Conservation (phyloP, 202 grass and related monocot species). For the Saccharum hybrid region DNA sequence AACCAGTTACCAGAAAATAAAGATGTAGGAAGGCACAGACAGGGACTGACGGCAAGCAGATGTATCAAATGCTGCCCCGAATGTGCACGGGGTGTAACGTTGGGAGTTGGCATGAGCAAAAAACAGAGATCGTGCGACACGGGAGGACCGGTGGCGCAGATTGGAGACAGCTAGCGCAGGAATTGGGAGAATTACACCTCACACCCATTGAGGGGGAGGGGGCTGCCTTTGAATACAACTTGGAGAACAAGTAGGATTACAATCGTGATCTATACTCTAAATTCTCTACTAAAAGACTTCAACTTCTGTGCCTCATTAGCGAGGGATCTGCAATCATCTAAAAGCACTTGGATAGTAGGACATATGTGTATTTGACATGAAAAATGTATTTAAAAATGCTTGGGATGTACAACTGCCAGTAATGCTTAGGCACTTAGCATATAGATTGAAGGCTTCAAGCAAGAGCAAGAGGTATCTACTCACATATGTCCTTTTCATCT, state of each 20-base stretch:
- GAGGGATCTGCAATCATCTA: neutral
- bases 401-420: neutral
- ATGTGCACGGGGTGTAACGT: too few species aligned
- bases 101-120: too few species aligned
- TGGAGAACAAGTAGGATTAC: too few species aligned
- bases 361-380: neutral
- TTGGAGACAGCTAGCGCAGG: too few species aligned
- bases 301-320: constrained; percentile 3
- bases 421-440: neutral
- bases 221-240: too few species aligned
- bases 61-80: too few species aligned
- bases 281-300: neutral
- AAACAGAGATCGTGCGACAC: too few species aligned
- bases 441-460: neutral
- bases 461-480: constrained; percentile 1
- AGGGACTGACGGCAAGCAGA: too few species aligned
- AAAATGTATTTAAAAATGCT: constrained; percentile 10
- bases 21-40: neutral
- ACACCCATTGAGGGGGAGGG: too few species aligned
- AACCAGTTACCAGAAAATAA: neutral
- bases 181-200: too few species aligned
- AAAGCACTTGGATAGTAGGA: neutral
- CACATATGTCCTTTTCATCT: neutral
- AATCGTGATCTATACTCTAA: neutral
- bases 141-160: too few species aligned